A percentile compares a stretch with the other conserved stretches of the same genome.
phyloP scores from a whole-genome alignment of 225 moss, liverwort and hornwort species.

The Sphagnum contortum region DNA sequence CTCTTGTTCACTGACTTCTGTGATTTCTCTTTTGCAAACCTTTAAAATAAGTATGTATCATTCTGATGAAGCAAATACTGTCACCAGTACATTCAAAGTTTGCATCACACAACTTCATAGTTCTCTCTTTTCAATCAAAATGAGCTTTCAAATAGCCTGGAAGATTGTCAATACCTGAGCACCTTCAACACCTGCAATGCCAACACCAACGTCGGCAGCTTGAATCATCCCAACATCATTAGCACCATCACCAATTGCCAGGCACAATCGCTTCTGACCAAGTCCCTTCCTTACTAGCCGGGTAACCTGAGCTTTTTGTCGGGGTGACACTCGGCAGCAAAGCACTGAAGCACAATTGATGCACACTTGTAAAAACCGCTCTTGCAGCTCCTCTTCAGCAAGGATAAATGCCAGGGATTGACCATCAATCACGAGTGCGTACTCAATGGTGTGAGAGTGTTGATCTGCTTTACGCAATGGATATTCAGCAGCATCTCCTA shows the following conservation, averaged over 20 bases:
- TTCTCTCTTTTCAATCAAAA: too few species aligned
- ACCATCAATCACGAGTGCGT: conserved; percentile 87
- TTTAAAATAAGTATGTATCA: too few species aligned
- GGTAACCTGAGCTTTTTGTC: conserved; percentile 88
- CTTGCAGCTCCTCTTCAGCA: conserved; percentile 50
- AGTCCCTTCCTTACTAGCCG: conserved; percentile 72
- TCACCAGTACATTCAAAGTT: too few species aligned
- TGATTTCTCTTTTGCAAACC: too few species aligned
- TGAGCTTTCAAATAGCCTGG: not conserved
- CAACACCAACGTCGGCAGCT: conserved; percentile 88
- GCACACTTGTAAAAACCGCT: conserved; percentile 63
- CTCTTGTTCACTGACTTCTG: too few species aligned
- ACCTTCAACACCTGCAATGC: conserved; percentile 86
- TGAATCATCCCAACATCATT: conserved; percentile 99
- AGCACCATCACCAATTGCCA: conserved; percentile 92
- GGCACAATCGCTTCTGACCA: conserved; percentile 65
- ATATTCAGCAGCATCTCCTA: conserved; percentile 14
- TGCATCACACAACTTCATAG: not conserved
- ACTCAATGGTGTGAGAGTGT: conserved; percentile 10
- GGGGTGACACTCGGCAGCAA: conserved; percentile 88
- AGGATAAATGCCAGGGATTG: conserved; percentile 70
- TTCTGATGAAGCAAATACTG: too few species aligned
- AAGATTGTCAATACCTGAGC: conserved; percentile 46
- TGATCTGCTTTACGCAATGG: conserved; percentile 8
- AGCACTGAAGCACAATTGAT: conserved; percentile 79